Conservation (phyloP, 441 rosid species). For the Kokia cookei region DNA sequence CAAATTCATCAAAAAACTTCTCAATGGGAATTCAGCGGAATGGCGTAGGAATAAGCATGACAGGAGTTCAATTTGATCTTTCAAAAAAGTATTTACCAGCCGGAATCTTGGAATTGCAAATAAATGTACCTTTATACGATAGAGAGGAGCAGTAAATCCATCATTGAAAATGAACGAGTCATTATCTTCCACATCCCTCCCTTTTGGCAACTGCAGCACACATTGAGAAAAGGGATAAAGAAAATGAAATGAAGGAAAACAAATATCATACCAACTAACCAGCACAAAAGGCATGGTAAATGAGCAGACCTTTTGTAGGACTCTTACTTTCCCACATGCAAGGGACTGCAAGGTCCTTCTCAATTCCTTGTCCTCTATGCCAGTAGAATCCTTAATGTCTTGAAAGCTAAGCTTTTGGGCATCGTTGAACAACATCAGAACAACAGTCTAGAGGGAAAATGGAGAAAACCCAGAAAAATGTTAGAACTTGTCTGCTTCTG, state of each 20-base stretch:
- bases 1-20: not conserved
- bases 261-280: not conserved
- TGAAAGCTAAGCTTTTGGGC: conserved; percentile 87
- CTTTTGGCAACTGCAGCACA: conserved; percentile 71
- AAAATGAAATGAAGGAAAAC: not conserved
- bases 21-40: not conserved
- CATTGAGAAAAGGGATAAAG: not conserved
- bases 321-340: conserved; percentile 97
- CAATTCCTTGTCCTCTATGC: conserved; percentile 95
- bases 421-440: conserved; percentile 95
- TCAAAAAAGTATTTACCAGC: not conserved
- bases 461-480: not conserved
- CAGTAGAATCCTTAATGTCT: conserved; percentile 91
- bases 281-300: not conserved
- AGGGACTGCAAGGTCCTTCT: conserved; percentile 95
- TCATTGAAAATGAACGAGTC: conserved; percentile 90
- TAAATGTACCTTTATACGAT: conserved; percentile 70
- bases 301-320: conserved; percentile 70
- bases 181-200: conserved; percentile 92
- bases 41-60: not conserved
- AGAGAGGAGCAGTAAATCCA: conserved; percentile 71
- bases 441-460: conserved; percentile 66
- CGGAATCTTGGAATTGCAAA: not conserved
- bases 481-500: conserved; percentile 10
- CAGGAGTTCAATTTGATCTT: not conserved